These are phyloP conservation scores for Terfezia boudieri DNA, from an alignment of 495 filamentous ascomycete species.

Conservation along the genomic window DNA sequence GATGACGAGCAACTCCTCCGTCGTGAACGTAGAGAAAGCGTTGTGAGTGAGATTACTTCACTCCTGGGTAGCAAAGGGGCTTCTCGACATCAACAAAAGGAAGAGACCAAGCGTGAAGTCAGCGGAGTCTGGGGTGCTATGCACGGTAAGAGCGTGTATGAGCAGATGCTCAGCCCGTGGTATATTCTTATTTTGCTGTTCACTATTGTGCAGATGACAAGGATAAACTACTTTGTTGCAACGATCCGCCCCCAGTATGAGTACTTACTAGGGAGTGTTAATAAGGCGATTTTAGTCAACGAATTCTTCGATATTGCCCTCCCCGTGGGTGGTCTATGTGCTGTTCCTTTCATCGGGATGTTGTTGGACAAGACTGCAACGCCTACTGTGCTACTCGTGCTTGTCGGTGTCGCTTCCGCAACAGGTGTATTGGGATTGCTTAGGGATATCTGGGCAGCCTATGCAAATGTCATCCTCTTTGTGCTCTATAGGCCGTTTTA, in stretches of 20 bases:
- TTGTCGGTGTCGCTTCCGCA: constrained; percentile 47
- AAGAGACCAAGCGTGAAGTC: constrained; percentile 37
- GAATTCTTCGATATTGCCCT: constrained; percentile 73
- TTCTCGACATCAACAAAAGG: constrained; percentile 22
- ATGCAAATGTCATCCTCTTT: constrained; percentile 61
- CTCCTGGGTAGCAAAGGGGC: constrained; percentile 43
- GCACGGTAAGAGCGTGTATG: constrained; percentile 45
- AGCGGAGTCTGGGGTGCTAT: constrained; percentile 74
- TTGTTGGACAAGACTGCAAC: constrained; percentile 63
- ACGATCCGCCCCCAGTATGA: constrained; percentile 73
- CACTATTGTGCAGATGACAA: constrained; percentile 35
- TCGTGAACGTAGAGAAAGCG: constrained; percentile 38
- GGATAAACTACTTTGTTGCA: constrained; percentile 95
- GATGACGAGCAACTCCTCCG: constrained; percentile 43
- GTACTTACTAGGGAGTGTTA: constrained; percentile 40
- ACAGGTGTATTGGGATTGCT: constrained; percentile 69
- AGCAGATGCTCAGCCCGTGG: constrained; percentile 69
- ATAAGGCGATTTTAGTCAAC: constrained; percentile 46
- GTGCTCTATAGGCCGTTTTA: constrained; percentile 54
- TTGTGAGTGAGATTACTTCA: constrained; percentile 50
- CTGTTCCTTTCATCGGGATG: constrained; percentile 71
- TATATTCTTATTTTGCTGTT: constrained; percentile 72
- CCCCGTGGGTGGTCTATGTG: constrained; percentile 61
- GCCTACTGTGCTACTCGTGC: constrained; percentile 43
- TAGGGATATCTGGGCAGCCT: constrained; percentile 39